Evolutionary conservation across 768 basidiomycete species (phyloP).

Genomic region (Cytidiella melzeri): DNA sequence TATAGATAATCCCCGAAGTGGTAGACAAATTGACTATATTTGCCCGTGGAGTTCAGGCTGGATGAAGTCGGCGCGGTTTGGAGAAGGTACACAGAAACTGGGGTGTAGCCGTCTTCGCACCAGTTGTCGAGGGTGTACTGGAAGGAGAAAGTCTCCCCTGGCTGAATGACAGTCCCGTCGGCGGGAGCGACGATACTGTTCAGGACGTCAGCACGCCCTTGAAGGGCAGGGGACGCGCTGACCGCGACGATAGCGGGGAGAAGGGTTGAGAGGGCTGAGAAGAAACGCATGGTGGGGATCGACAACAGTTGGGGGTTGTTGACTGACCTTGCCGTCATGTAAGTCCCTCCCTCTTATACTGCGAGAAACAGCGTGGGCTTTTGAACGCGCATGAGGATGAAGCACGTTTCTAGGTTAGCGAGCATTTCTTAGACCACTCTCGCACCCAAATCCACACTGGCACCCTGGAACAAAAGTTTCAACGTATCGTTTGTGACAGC

Average conservation of each 20-base stretch:
- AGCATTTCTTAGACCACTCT: no score
- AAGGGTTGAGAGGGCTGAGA: neutral
- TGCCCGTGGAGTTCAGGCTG: neutral
- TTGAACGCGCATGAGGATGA: no score
- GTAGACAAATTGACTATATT: neutral
- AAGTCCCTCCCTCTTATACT: no score
- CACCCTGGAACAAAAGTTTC: no score
- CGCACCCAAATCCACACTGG: no score
- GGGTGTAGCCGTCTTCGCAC: neutral
- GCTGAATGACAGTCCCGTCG: neutral
- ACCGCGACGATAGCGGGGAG: neutral
- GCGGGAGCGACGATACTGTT: neutral
- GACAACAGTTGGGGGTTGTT: no score
- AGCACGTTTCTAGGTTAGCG: no score
- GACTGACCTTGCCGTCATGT: no score
- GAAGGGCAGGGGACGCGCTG: neutral
- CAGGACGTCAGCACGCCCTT: neutral
- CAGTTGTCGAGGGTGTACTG: neutral
- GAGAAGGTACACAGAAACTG: neutral
- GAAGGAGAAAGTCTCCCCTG: neutral
- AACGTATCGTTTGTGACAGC: no score
- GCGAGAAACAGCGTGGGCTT: no score
- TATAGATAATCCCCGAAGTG: constrained; percentile 1
- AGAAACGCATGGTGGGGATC: neutral
- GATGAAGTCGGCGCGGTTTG: neutral